phyloP scores from a whole-genome alignment of 2,329 filamentous ascomycete genomes.

The Helicocarpus griseus region DNA sequence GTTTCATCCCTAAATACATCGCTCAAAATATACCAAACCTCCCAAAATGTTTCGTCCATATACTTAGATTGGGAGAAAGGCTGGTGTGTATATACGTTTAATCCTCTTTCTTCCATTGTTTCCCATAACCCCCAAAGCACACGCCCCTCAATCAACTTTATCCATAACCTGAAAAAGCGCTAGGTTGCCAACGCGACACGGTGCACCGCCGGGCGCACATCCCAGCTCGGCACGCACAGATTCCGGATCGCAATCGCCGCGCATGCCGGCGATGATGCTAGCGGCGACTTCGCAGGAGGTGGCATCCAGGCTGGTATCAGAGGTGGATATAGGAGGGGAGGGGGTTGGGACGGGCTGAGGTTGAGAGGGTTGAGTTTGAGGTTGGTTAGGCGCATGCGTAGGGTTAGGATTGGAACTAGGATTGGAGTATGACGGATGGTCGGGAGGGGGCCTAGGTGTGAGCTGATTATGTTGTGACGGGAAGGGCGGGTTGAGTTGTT shows the following conservation, averaged over 20 bases:
- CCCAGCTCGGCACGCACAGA: slow-evolving; percentile 13
- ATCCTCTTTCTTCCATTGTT: too few species aligned
- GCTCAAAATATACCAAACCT: too few species aligned
- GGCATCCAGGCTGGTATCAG: not conserved
- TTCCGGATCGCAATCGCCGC: slow-evolving; percentile 9
- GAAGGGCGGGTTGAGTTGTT: not conserved
- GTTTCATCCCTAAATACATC: too few species aligned
- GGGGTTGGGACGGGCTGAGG: not conserved
- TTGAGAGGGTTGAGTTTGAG: not conserved
- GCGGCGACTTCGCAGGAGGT: slow-evolving; percentile 16
- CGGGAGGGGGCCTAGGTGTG: not conserved
- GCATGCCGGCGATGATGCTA: slow-evolving; percentile 16
- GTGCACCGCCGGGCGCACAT: slow-evolving; percentile 8
- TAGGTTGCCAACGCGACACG: slow-evolving; percentile 14
- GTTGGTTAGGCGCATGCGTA: not conserved
- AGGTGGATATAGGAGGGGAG: slow-evolving; percentile 27
- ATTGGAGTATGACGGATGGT: not conserved
- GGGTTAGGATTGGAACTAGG: not conserved
- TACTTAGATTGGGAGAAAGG: too few species aligned
- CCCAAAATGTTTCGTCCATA: too few species aligned
- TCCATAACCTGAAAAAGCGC: slow-evolving; percentile 14
- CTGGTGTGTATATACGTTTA: too few species aligned
- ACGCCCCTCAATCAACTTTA: too few species aligned
- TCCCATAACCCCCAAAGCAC: too few species aligned
- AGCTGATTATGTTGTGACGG: too few species aligned